Conservation (phyloP, 2,329 filamentous ascomycete genomes). For the Incumbomyces lentus region DNA sequence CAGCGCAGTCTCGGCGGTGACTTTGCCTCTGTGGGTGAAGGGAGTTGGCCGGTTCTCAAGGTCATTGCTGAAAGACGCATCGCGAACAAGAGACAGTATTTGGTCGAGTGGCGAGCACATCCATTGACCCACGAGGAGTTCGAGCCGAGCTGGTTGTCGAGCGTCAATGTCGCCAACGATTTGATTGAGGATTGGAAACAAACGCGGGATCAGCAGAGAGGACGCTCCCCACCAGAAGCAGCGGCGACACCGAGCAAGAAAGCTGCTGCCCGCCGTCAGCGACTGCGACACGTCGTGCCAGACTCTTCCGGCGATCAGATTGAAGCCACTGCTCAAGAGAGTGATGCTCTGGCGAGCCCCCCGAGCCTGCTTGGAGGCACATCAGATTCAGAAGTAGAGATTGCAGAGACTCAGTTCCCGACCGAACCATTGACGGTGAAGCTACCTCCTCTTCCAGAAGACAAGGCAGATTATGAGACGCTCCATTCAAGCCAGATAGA, state of each 20-base stretch:
- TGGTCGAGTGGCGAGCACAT: constrained; percentile 17
- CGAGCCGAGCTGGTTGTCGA: constrained; percentile 17
- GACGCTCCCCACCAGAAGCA: background rate
- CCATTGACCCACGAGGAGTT: constrained; percentile 14
- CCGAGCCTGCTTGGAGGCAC: constrained; percentile 2
- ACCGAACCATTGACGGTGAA: constrained; percentile 7
- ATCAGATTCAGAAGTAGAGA: constrained; percentile 11
- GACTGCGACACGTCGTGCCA: constrained; percentile 4
- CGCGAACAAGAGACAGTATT: constrained; percentile 11
- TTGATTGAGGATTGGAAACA: constrained; percentile 4
- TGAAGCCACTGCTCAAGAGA: background rate
- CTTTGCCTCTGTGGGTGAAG: constrained; percentile 9
- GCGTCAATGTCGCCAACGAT: constrained; percentile 1
- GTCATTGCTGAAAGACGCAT: constrained; percentile 29
- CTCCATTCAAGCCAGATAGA: constrained; percentile 12
- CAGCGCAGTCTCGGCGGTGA: constrained; percentile 7
- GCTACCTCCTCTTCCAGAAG: constrained; percentile 7
- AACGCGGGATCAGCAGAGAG: constrained; percentile 10
- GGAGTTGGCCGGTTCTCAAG: constrained; percentile 10
- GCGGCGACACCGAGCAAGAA: background rate
- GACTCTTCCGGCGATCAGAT: constrained; percentile 11
- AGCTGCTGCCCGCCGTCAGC: background rate
- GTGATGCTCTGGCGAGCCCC: background rate
- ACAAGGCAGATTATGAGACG: constrained; percentile 16
- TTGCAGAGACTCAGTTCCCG: constrained; percentile 13